A percentile compares a stretch with the other conserved stretches of the same genome.
phyloP scores from a whole-genome alignment of 1,284 basidiomycete species.

The Phellopilus nigrolimitatus region DNA sequence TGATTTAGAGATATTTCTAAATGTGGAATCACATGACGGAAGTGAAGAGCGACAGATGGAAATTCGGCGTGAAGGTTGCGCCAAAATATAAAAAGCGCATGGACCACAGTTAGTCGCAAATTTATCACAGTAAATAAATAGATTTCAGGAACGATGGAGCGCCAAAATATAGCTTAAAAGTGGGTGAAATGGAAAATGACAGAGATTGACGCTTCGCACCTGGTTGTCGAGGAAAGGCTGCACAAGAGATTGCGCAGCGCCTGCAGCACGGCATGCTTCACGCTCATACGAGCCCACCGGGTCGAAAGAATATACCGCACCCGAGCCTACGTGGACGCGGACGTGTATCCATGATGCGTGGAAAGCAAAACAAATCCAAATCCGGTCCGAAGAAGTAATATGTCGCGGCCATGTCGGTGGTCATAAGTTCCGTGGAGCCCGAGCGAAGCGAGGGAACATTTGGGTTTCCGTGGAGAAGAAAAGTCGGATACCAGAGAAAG shows the following conservation, averaged over 20 bases:
- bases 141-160: neutral
- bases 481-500: neutral
- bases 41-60: too few relatives aligned
- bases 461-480: neutral
- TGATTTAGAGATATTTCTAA: neutral
- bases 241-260: slow-evolving; percentile 84
- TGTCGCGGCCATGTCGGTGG: too few relatives aligned
- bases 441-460: too few relatives aligned
- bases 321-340: slow-evolving; percentile 63
- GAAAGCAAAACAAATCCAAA: too few relatives aligned
- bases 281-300: slow-evolving; percentile 95
- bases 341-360: too few relatives aligned
- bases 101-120: too few relatives aligned
- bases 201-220: slow-evolving; percentile 42
- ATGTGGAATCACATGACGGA: neutral
- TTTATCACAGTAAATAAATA: too few relatives aligned
- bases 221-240: slow-evolving; percentile 97
- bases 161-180: neutral
- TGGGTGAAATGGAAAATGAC: neutral
- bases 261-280: slow-evolving; percentile 90
- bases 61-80: too few relatives aligned
- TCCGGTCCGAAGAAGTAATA: too few relatives aligned
- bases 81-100: too few relatives aligned
- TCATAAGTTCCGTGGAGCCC: neutral
- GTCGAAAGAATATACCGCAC: slow-evolving; percentile 96